Conservation (phyloP, 2,329 filamentous ascomycete genomes). For the Claviceps arundinis region DNA sequence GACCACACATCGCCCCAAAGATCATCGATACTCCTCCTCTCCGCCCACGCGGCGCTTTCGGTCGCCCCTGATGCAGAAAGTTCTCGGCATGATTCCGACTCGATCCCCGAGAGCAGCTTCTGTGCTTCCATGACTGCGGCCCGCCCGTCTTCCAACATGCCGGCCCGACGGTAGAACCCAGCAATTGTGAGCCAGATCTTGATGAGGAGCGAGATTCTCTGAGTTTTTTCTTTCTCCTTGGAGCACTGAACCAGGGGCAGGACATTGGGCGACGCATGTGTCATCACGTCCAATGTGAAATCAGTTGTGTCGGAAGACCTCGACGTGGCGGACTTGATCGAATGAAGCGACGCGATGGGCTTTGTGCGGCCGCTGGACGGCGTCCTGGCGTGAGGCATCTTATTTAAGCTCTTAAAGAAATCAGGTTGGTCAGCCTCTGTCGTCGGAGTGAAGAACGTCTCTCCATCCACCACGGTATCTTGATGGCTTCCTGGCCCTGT, state of each 20-base stretch:
- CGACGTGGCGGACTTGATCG: conserved; percentile 28
- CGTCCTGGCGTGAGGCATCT: conserved; percentile 22
- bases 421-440: conserved; percentile 28
- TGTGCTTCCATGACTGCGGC: conserved; percentile 72
- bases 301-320: conserved; percentile 28
- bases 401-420: conserved; percentile 30
- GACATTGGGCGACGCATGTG: conserved; percentile 31
- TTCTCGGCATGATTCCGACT: conserved; percentile 50
- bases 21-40: conserved; percentile 68
- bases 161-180: conserved; percentile 72
- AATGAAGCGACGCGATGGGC: conserved; percentile 31
- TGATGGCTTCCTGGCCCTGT: conserved; percentile 22
- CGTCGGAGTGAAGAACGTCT: conserved; percentile 36
- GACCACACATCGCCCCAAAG: conserved; percentile 73
- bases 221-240: conserved; percentile 36
- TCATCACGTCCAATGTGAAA: conserved; percentile 23
- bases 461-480: conserved; percentile 34
- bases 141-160: conserved; percentile 65
- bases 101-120: conserved; percentile 59
- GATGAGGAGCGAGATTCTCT: conserved; percentile 44
- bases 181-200: conserved; percentile 86
- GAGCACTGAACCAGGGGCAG: conserved; percentile 42
- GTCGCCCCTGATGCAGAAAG: conserved; percentile 49
- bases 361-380: conserved; percentile 31
- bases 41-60: conserved; percentile 59